Evolutionary conservation across 2,329 filamentous ascomycete genomes (phyloP).

Genomic region (Apiospora pterosperma): DNA sequence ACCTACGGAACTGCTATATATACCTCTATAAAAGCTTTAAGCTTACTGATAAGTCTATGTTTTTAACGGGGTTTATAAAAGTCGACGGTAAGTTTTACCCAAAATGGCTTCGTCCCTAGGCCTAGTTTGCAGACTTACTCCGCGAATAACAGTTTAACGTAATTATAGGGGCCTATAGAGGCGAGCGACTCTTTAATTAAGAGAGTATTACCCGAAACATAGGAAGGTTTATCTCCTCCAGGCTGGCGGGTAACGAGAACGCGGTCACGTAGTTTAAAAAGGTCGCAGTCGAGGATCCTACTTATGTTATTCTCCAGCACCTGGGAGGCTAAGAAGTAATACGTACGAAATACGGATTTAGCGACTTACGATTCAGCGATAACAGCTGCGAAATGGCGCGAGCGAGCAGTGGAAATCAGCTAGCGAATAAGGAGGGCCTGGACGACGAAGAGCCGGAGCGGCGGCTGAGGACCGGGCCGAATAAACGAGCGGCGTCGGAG

Average conservation of each 20-base stretch:
- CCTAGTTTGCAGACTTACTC: conserved; percentile 4
- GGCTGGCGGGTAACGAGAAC: conserved; percentile 4
- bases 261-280: neutral
- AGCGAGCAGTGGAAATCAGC: neutral
- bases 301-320: conserved; percentile 7
- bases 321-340: neutral
- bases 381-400: conserved; percentile 8
- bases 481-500: conserved; percentile 10
- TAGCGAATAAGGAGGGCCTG: conserved; percentile 5
- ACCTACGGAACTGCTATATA: conserved; percentile 15
- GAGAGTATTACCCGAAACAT: conserved; percentile 3
- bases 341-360: neutral
- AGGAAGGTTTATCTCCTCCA: neutral
- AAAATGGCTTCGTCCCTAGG: conserved; percentile 15
- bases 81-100: conserved; percentile 18
- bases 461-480: conserved; percentile 9
- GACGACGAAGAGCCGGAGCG: conserved; percentile 4
- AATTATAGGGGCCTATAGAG: conserved; percentile 9
- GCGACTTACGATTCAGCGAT: conserved; percentile 12
- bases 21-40: conserved; percentile 10
- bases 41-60: conserved; percentile 6
- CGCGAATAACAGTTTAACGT: conserved; percentile 11
- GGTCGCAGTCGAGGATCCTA: conserved; percentile 11
- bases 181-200: conserved; percentile 12
- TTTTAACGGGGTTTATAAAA: conserved; percentile 8